These are phyloP conservation scores for Calophaca sinica DNA, from an alignment of 306 rosid species.

Conservation along the genomic window DNA sequence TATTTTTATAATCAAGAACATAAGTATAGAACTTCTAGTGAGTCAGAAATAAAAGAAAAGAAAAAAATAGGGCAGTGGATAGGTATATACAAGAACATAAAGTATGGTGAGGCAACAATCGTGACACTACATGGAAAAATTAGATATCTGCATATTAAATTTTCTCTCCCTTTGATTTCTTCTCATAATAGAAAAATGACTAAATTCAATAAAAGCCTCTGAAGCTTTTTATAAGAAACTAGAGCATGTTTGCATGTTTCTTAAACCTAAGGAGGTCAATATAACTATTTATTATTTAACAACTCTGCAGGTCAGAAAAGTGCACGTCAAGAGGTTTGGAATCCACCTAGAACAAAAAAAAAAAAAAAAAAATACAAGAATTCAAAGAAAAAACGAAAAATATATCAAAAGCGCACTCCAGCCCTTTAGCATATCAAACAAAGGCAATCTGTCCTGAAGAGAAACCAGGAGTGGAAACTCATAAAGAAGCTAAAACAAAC, in stretches of 20 bases:
- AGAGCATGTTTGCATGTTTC: neutral
- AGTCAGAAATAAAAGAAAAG: too few relatives aligned
- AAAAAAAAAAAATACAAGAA: neutral
- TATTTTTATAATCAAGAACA: too few relatives aligned
- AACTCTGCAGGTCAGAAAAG: neutral
- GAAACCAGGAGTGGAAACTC: neutral
- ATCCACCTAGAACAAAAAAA: neutral
- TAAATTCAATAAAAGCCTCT: neutral
- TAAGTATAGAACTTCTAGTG: neutral
- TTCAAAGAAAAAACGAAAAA: neutral
- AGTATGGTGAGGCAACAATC: conserved; percentile 11
- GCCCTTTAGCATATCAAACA: conserved; percentile 2
- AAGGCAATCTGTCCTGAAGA: neutral
- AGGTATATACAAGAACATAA: neutral
- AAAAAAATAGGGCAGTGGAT: neutral
- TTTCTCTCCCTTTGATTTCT: neutral
- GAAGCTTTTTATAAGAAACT: neutral
- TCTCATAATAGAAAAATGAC: neutral
- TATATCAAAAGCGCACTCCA: neutral
- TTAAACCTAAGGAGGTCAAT: conserved; percentile 9
- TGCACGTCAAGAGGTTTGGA: neutral
- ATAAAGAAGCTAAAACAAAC: conserved; percentile 1
- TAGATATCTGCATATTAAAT: neutral
- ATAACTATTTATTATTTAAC: conserved; percentile 12
- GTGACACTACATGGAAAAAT: neutral